Conservation (phyloP, 2,329 filamentous ascomycete genomes). For the Phaeosphaeriaceae sp. region DNA sequence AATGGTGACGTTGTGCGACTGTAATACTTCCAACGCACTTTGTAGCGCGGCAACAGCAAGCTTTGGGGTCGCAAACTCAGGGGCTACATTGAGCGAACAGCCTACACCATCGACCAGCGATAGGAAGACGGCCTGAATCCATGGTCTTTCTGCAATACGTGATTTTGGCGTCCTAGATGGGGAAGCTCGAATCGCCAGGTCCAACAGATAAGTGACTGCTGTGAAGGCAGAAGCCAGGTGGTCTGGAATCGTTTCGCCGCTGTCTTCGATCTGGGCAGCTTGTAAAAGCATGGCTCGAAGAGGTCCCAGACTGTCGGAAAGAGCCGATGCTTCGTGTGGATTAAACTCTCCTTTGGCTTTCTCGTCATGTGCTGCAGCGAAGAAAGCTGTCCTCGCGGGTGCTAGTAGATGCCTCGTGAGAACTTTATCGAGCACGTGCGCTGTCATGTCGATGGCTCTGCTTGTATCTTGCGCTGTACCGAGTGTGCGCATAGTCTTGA, state of each 20-base stretch:
- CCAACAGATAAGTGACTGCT: constrained; percentile 45
- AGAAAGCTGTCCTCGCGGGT: constrained; percentile 49
- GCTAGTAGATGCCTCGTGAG: constrained; percentile 53
- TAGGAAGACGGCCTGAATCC: constrained; percentile 52
- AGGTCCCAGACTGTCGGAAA: constrained; percentile 31
- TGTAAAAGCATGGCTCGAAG: constrained; percentile 40
- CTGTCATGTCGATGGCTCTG: constrained; percentile 13
- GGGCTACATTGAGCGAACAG: constrained; percentile 33
- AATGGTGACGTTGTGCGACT: constrained; percentile 31
- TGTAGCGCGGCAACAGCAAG: constrained; percentile 33
- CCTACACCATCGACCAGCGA: constrained; percentile 46
- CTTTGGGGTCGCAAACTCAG: constrained; percentile 24
- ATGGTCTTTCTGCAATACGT: constrained; percentile 50
- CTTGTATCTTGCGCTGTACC: constrained; percentile 1
- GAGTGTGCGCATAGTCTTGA: constrained; percentile 13
- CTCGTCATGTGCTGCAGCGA: constrained; percentile 22
- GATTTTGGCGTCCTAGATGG: constrained; percentile 50
- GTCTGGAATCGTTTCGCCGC: constrained; percentile 27
- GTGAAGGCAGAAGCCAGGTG: constrained; percentile 31
- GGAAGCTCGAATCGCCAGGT: constrained; percentile 51
- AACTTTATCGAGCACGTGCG: constrained; percentile 41
- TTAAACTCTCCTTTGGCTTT: constrained; percentile 1
- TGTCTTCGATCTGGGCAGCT: constrained; percentile 40
- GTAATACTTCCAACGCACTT: constrained; percentile 32
- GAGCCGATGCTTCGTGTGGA: constrained; percentile 16